Evolutionary conservation across 352 stramenopile genomes (phyloP), one percentile per base, ranked within the genome.

Genomic region (Achlya hypogyna): DNA sequence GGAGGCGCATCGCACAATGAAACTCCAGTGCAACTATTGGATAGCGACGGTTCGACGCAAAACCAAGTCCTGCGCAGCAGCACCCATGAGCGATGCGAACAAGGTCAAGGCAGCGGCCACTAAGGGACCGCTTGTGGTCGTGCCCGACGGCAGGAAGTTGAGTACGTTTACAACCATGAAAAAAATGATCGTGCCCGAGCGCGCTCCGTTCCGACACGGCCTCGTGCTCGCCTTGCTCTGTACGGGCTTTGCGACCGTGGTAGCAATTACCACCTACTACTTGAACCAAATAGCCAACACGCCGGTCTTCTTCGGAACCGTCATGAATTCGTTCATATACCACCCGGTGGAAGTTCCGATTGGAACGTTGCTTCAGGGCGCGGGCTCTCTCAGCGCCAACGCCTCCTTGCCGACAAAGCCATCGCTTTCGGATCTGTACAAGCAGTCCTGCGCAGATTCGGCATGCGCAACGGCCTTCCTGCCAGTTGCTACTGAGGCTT

Each of bases 391-490:
- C 32, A 18, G 31, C n/a, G 34, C 18, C 31, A 34, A 25, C 29
- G 28, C 31, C 0, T 52, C 34, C 18, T 9, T 62, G 45, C 53
- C 51, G 12, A 66, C 53, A 22, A 10, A 10, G 45, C 62, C 59
- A n/a, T 72, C 68, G 32, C 63, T 72, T 23, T 32, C 32, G 2
- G 68, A 72, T 45, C 35, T 72, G 14, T 63, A 70, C 53, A 66
- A 64, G 25, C 42, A 69, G 27, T 45, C n/a, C 25, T 72, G 68
- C 28, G 51, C 45, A 10, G 68, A 72, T 35, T 43, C 40, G 34
- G 42, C 62, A 16, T 72, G 68, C 27, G 68, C 68, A 25, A 52
- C 60, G 16, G 52, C 53, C 12, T 51, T 63, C 14, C 52, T 31
- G 5, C 53, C 63, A 29, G 63, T 63, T 28, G 62, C 68, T 2